A percentile compares a stretch with the other conserved stretches of the same genome.
Evolutionary conservation across 352 stramenopile species (phyloP).

Genomic region (Globisporangium perplexum): DNA sequence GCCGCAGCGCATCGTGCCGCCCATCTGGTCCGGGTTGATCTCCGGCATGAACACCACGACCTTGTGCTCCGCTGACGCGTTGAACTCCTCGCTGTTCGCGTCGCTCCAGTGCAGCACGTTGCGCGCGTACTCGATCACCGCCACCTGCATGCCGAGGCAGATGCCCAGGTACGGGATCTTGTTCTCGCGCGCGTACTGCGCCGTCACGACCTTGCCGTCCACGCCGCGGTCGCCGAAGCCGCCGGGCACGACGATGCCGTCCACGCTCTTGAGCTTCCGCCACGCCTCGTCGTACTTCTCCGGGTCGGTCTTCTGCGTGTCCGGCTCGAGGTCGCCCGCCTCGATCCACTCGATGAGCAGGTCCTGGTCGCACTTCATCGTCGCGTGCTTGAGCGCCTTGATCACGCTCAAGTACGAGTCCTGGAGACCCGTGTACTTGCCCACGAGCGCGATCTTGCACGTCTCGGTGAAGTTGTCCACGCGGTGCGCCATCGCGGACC

Average conservation of each 20-base stretch:
- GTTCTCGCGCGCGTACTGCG: constrained; percentile 94
- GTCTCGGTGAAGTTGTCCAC: constrained; percentile 90
- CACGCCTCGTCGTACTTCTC: constrained; percentile 85
- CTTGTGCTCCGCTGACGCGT: constrained; percentile 80
- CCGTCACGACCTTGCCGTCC: constrained; percentile 96
- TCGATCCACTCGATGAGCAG: constrained; percentile 98
- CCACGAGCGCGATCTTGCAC: constrained; percentile 97
- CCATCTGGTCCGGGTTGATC: constrained; percentile 97
- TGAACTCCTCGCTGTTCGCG: constrained; percentile 96
- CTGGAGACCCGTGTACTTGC: constrained; percentile 98
- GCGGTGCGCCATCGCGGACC: constrained; percentile 90
- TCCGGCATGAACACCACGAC: constrained; percentile 99
- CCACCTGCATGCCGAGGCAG: constrained; percentile 95
- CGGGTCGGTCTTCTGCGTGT: constrained; percentile 63
- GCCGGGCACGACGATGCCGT: constrained; percentile 97
- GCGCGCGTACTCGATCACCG: constrained; percentile 96
- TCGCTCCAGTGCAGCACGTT: constrained; percentile 91
- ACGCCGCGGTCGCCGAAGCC: constrained; percentile 98
- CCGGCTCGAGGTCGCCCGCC: constrained; percentile 91
- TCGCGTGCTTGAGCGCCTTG: constrained; percentile 95
- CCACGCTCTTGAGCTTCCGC: constrained; percentile 88
- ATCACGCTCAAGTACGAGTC: constrained; percentile 99
- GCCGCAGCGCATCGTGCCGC: constrained; percentile 99
- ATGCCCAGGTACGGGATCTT: constrained; percentile 97
- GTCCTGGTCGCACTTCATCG: constrained; percentile 91